Evolutionary conservation across 345 rosid species (phyloP), one percentile per base, ranked within the genome.

Genomic region (Lepidium aucheri): DNA sequence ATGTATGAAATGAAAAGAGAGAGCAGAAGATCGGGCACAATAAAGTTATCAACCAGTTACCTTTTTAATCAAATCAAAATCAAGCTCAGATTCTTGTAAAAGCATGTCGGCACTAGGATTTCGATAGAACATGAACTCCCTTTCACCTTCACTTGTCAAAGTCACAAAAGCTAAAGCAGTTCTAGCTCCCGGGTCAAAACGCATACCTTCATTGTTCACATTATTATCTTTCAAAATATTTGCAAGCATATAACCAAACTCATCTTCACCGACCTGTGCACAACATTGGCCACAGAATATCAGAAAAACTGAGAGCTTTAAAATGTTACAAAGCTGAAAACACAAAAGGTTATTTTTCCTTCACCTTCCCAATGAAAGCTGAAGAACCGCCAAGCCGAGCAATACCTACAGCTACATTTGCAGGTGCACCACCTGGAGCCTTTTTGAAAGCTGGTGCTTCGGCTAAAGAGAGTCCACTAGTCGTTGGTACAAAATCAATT

Each of bases 101-200:
- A 94, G 68, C 99, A 94, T 94, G 74, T 94, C 99, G 2, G 97
- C 97, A 72, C 99, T 90, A 3, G 99, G 99, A 69, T 94, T 94
- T 32, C 99, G 87, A 59, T 94, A 94, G 68, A 90, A 94, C 97
- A 94, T 94, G 80, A 94, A 94, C 53, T 94, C 99, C 3, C 95
- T 91, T 72, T 94, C 99, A 38, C 99, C 99, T 55, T 90, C 86
- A 26, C 69, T 86, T 67, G 86, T 86, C 63, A 86, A 82, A 4
- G 97, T 94, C 36, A 94, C 95, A 75, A 94, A 94, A 33, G 99
- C 97, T 66, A 94, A 76, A 75, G 99, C 99, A 44, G 99, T 90
- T 57, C 92, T 84, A 7, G 97, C 97, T 36, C 91, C 92, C 3
- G 89, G 89, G 69, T 88, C 99, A 71, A 94, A 94, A 28, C 92